Percentiles rank a stretch among this genome's conserved stretches.
Conservation (phyloP, 169 alveolate species). For the Blepharisma undulans region DNA sequence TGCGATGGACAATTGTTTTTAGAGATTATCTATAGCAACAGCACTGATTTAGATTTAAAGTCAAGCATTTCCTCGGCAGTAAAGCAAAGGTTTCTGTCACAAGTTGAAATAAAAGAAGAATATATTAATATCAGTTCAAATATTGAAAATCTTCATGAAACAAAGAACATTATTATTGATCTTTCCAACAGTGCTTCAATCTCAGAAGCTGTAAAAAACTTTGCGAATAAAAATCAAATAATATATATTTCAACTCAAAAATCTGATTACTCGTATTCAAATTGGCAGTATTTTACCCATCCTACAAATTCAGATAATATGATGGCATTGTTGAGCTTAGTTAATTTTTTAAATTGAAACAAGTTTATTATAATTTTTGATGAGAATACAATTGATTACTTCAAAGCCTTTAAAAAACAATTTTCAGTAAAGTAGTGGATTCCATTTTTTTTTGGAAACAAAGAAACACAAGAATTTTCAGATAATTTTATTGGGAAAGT, state of each 20-base stretch:
- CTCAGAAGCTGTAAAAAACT: too few relatives aligned
- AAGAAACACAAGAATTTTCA: background rate
- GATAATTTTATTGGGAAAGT: background rate
- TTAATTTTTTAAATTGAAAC: background rate
- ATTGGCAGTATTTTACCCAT: background rate
- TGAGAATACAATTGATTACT: background rate
- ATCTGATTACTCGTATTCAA: too few relatives aligned
- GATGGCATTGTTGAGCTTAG: background rate
- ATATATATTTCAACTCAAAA: too few relatives aligned
- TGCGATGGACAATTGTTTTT: background rate
- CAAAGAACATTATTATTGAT: too few relatives aligned
- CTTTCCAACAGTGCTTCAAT: too few relatives aligned
- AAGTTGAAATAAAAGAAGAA: background rate
- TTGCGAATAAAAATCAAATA: too few relatives aligned
- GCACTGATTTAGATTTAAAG: background rate
- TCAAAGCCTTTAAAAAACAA: background rate
- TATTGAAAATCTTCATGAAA: background rate
- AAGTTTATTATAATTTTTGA: too few relatives aligned
- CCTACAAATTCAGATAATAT: background rate
- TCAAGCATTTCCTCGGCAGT: background rate
- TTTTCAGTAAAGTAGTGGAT: too few relatives aligned
- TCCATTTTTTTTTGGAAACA: background rate
- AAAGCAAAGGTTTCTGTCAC: background rate
- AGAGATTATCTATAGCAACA: background rate
- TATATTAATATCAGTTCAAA: too few relatives aligned